These are phyloP conservation scores for Ambrosia trifida DNA, from an alignment of 129 eudicot species.

Conservation along the genomic window DNA sequence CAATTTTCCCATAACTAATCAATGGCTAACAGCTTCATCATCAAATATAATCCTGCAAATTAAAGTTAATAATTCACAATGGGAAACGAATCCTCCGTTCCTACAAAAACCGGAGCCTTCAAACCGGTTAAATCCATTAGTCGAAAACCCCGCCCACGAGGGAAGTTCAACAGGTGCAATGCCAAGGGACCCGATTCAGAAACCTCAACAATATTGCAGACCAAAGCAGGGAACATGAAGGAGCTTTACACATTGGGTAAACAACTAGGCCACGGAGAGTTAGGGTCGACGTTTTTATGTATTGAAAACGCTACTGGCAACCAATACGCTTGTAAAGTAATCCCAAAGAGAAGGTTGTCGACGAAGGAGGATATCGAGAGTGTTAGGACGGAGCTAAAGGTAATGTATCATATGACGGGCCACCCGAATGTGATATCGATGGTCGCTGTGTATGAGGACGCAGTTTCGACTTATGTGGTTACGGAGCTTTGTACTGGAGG, in stretches of 20 bases:
- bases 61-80: background rate
- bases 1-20: slow-evolving; percentile 1
- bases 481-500: slow-evolving; percentile 93
- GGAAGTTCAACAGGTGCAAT: slow-evolving; percentile 1
- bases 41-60: slow-evolving; percentile 15
- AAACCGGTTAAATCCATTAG: background rate
- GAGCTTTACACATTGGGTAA: slow-evolving; percentile 64
- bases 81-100: slow-evolving; percentile 32
- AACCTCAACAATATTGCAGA: slow-evolving; percentile 52
- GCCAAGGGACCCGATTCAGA: slow-evolving; percentile 29
- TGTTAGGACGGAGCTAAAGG: slow-evolving; percentile 87
- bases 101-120: slow-evolving; percentile 14
- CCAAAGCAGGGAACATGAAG: slow-evolving; percentile 76
- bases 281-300: slow-evolving; percentile 68
- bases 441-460: slow-evolving; percentile 81
- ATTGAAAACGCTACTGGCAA: slow-evolving; percentile 53
- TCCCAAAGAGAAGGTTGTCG: slow-evolving; percentile 65
- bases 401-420: slow-evolving; percentile 85
- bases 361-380: slow-evolving; percentile 81
- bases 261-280: slow-evolving; percentile 85
- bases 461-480: slow-evolving; percentile 66
- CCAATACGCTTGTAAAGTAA: slow-evolving; percentile 70
- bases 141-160: slow-evolving; percentile 24
- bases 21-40: background rate
- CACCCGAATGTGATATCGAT: slow-evolving; percentile 68